Evolutionary conservation across 2,329 filamentous ascomycete genomes (phyloP).

Genomic region (Fusarium coffeatum): DNA sequence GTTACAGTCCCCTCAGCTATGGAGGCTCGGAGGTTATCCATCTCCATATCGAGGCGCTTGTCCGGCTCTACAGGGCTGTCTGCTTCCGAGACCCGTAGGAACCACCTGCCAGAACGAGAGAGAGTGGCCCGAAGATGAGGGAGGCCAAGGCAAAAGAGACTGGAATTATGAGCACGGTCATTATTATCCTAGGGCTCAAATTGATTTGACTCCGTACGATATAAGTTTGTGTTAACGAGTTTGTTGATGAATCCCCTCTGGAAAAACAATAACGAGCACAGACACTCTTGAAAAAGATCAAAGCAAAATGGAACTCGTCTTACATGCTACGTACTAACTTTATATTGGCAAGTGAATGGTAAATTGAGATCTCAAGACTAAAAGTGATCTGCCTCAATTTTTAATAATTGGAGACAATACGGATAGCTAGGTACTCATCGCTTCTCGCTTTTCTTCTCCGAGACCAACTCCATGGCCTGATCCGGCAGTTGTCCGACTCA

Average conservation of each 20-base stretch:
- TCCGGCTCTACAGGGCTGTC: slow-evolving; percentile 1
- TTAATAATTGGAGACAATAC: neutral
- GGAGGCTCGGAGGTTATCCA: slow-evolving; percentile 5
- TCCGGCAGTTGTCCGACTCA: slow-evolving; percentile 16
- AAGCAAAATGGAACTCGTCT: slow-evolving; percentile 4
- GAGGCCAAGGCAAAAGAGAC: neutral
- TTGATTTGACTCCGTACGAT: neutral
- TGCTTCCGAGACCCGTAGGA: slow-evolving; percentile 3
- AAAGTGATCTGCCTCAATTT: neutral
- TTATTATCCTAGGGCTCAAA: neutral
- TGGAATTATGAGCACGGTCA: slow-evolving; percentile 2
- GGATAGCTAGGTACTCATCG: slow-evolving; percentile 1
- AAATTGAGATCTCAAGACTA: neutral
- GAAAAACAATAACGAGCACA: neutral
- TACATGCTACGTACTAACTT: neutral
- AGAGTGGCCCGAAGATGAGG: slow-evolving; percentile 9
- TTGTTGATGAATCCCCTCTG: neutral
- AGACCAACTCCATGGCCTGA: slow-evolving; percentile 22
- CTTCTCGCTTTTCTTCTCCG: slow-evolving; percentile 16
- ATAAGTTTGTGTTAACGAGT: slow-evolving; percentile 7
- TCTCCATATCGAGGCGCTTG: slow-evolving; percentile 13
- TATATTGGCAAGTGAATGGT: neutral
- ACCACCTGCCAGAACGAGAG: slow-evolving; percentile 30
- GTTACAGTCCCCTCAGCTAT: neutral
- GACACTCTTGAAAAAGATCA: slow-evolving; percentile 4